These are phyloP conservation scores for Globisporangium canariense DNA, from an alignment of 352 stramenopile genomes.

Conservation along the genomic window DNA sequence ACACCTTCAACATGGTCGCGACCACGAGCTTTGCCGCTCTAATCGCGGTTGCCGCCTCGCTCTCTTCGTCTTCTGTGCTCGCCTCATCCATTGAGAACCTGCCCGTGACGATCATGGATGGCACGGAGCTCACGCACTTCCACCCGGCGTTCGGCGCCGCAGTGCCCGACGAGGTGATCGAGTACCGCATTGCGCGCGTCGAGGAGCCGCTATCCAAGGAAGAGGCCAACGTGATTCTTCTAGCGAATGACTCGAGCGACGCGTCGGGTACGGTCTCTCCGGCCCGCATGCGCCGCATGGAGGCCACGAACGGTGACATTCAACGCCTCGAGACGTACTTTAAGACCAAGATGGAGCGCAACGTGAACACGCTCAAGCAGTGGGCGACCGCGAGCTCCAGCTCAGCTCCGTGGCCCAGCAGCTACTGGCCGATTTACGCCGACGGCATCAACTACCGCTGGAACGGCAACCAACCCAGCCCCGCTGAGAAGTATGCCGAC, in stretches of 20 bases:
- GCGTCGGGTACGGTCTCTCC: neutral
- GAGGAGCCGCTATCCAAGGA: neutral
- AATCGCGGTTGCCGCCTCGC: neutral
- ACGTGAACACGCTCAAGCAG: conserved; percentile 11
- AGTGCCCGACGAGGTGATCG: neutral
- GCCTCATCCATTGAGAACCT: conserved; percentile 1
- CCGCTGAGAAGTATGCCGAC: conserved; percentile 42
- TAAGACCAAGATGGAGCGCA: neutral
- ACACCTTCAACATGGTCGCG: neutral
- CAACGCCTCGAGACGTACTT: conserved; percentile 9
- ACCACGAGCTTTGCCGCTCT: neutral
- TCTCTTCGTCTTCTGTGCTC: neutral
- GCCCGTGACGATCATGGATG: conserved; percentile 6
- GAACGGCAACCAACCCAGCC: conserved; percentile 21
- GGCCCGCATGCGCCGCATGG: neutral
- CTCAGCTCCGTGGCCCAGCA: conserved; percentile 31
- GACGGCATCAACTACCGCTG: conserved; percentile 21
- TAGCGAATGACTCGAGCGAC: neutral
- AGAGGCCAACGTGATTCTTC: neutral
- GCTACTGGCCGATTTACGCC: conserved; percentile 16
- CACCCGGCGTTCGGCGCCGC: conserved; percentile 7
- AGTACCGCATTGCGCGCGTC: conserved; percentile 8
- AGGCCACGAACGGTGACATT: conserved; percentile 8
- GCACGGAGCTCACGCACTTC: conserved; percentile 6
- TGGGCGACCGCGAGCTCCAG: conserved; percentile 21